Evolutionary conservation across 345 rosid genomes (phyloP).

Genomic region (Lepidium africanum): DNA sequence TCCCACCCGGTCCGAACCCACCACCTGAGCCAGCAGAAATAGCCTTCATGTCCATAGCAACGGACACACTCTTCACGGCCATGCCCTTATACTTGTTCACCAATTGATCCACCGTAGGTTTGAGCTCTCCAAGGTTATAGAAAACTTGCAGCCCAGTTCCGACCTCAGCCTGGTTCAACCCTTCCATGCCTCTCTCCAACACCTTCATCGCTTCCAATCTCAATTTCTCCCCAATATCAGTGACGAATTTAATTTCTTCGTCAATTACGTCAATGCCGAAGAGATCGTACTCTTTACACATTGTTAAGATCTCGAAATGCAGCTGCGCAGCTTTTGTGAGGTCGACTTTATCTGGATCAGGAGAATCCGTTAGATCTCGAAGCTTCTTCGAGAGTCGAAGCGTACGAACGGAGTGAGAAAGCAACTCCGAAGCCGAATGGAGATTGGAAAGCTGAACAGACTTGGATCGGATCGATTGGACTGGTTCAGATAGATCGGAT

Average conservation of each 20-base stretch:
- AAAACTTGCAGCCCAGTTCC: slow-evolving; percentile 97
- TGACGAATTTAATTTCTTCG: slow-evolving; percentile 60
- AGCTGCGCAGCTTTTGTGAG: slow-evolving; percentile 93
- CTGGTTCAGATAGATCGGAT: slow-evolving; percentile 86
- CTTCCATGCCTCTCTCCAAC: slow-evolving; percentile 92
- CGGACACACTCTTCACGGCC: slow-evolving; percentile 68
- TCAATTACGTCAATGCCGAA: slow-evolving; percentile 65
- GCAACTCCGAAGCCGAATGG: slow-evolving; percentile 59
- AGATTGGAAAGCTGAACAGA: slow-evolving; percentile 66
- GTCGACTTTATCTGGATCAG: slow-evolving; percentile 72
- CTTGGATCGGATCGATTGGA: slow-evolving; percentile 58
- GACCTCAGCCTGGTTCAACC: slow-evolving; percentile 90
- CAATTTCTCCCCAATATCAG: slow-evolving; percentile 59
- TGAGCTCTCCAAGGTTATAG: slow-evolving; percentile 87
- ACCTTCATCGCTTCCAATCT: slow-evolving; percentile 76
- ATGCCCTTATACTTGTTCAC: slow-evolving; percentile 70
- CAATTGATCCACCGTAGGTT: slow-evolving; percentile 64
- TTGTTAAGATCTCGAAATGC: slow-evolving; percentile 64
- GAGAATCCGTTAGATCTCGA: slow-evolving; percentile 51
- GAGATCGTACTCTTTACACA: slow-evolving; percentile 76
- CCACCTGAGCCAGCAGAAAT: slow-evolving; percentile 49
- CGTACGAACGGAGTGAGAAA: slow-evolving; percentile 76
- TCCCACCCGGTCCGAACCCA: slow-evolving; percentile 86
- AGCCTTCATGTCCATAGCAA: slow-evolving; percentile 91
- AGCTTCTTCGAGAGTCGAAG: slow-evolving; percentile 75